Evolutionary conservation across 2,329 filamentous ascomycete genomes (phyloP).

Genomic region (Geosmithia flava): DNA sequence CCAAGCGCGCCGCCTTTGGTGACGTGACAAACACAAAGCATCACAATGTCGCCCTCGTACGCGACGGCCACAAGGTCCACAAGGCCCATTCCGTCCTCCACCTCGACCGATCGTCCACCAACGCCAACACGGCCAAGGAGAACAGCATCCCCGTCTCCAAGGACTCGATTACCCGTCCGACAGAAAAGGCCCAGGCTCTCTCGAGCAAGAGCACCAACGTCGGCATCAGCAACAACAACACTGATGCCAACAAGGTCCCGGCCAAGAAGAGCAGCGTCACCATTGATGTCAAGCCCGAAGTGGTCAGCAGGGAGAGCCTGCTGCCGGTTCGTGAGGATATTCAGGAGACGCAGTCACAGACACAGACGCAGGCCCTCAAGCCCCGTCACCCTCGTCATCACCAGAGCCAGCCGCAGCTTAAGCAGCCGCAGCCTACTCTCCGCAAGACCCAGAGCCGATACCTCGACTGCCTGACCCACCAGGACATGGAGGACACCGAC

Average conservation of each 20-base stretch:
- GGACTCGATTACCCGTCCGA: neutral
- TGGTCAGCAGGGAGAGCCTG: neutral
- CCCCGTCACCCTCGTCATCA: constrained; percentile 28
- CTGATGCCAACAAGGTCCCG: neutral
- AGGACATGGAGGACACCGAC: neutral
- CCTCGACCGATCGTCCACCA: constrained; percentile 11
- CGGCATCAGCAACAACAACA: neutral
- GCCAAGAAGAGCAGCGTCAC: neutral
- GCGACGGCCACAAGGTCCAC: constrained; percentile 20
- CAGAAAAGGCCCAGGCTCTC: neutral
- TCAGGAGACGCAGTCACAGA: neutral
- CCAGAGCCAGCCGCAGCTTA: constrained; percentile 42
- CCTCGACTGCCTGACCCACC: neutral
- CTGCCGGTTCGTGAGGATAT: neutral
- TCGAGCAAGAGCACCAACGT: neutral
- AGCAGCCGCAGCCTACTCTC: constrained; percentile 25
- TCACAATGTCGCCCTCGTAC: constrained; percentile 6
- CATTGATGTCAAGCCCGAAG: no score
- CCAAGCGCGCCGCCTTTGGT: constrained; percentile 69
- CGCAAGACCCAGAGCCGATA: constrained; percentile 28
- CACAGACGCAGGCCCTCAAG: neutral
- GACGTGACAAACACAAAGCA: constrained; percentile 62
- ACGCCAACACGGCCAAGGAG: constrained; percentile 27
- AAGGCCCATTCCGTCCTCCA: constrained; percentile 14
- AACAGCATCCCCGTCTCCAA: constrained; percentile 16